Conservation (phyloP, 116 monocot species). For the Thalassia testudinum region DNA sequence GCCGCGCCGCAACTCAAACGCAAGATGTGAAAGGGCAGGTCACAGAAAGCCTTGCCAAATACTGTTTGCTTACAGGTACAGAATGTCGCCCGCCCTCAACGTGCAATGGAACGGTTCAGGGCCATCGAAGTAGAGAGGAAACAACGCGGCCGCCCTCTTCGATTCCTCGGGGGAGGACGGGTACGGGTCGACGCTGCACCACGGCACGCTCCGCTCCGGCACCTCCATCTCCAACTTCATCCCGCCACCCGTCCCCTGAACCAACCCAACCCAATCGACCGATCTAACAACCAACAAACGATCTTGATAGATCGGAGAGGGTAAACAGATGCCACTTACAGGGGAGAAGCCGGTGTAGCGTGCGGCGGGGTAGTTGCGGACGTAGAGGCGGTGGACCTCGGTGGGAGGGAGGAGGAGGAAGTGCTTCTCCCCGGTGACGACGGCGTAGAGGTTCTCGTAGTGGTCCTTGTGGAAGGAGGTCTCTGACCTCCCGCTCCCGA, state of each 20-base stretch:
- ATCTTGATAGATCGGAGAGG: not conserved
- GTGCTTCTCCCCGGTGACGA: slow-evolving; percentile 72
- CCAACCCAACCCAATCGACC: not conserved
- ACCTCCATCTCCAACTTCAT: slow-evolving; percentile 51
- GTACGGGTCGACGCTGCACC: slow-evolving; percentile 84
- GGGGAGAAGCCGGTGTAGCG: slow-evolving; percentile 15
- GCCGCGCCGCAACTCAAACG: too few species aligned
- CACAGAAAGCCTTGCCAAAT: too few species aligned
- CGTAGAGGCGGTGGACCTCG: slow-evolving; percentile 71
- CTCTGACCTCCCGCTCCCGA: slow-evolving; percentile 51
- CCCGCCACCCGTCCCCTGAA: slow-evolving; percentile 4
- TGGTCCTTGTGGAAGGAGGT: slow-evolving; percentile 95
- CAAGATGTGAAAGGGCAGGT: too few species aligned
- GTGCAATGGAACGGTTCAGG: slow-evolving; percentile 60
- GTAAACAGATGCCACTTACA: not conserved
- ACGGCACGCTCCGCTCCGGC: slow-evolving; percentile 52
- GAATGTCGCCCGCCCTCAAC: slow-evolving; percentile 69
- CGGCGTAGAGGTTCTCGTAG: slow-evolving; percentile 86
- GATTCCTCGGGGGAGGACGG: slow-evolving; percentile 17
- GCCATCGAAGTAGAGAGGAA: slow-evolving; percentile 66
- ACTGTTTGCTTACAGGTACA: slow-evolving; percentile 45
- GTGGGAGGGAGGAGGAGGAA: slow-evolving; percentile 84
- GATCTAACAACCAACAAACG: not conserved
- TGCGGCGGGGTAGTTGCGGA: slow-evolving; percentile 58
- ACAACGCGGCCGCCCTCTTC: slow-evolving; percentile 23